Conservation (phyloP, 179 eudicot genomes). For the Spergularia azorica region DNA sequence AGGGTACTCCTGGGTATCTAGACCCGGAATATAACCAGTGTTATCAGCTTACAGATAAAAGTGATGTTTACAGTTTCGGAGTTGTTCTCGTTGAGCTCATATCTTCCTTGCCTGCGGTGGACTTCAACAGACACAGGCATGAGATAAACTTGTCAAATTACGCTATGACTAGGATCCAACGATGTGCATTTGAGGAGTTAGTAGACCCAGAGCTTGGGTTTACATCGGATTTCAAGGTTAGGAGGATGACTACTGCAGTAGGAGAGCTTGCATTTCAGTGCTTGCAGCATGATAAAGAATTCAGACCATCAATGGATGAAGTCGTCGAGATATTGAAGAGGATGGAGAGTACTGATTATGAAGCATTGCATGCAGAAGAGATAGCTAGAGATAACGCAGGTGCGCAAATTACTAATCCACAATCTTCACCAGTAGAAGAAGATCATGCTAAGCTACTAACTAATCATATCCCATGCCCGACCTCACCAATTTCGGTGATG, state of each 20-base stretch:
- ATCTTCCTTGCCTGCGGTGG: conserved; percentile 21
- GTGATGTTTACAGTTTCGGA: conserved; percentile 25
- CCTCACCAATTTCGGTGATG: conserved; percentile 42
- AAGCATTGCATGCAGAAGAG: conserved; percentile 28
- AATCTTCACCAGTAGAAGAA: conserved; percentile 36
- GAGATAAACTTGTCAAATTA: conserved; percentile 14
- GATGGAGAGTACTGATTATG: conserved; percentile 39
- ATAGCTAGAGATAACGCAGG: neutral
- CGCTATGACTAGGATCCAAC: conserved; percentile 11
- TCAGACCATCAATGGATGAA: conserved; percentile 19
- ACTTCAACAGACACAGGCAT: neutral
- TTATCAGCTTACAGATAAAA: conserved; percentile 6
- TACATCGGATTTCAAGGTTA: neutral
- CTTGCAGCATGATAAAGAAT: conserved; percentile 16
- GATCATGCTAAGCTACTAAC: conserved; percentile 42
- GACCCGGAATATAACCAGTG: conserved; percentile 20
- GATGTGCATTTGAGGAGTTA: neutral
- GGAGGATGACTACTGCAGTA: conserved; percentile 5
- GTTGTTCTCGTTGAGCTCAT: conserved; percentile 18
- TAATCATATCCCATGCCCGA: conserved; percentile 11
- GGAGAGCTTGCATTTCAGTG: conserved; percentile 26
- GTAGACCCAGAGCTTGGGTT: conserved; percentile 17
- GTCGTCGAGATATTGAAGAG: conserved; percentile 34
- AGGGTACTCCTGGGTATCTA: conserved; percentile 20
- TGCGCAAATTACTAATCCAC: neutral